Percentiles rank a stretch among this genome's conserved stretches.
Evolutionary conservation across 805 yeast species (phyloP).

Genomic region (Wickerhamiella brachini): DNA sequence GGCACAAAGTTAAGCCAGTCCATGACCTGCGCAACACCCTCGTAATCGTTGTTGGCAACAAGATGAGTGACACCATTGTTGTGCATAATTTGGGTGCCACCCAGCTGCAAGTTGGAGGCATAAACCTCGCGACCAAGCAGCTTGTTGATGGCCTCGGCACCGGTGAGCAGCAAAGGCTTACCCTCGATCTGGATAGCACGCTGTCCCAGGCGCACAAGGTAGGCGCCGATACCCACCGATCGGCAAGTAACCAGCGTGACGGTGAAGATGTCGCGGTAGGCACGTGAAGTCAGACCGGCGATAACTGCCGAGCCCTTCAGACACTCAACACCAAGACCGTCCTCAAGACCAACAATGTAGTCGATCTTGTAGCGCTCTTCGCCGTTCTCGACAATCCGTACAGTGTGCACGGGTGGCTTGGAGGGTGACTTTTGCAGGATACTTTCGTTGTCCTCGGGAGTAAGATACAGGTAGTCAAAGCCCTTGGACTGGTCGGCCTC

Average conservation of each 20-base stretch:
- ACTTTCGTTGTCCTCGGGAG: slow-evolving; percentile 48
- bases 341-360: slow-evolving; percentile 83
- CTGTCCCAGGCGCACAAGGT: slow-evolving; percentile 94
- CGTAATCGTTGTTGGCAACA: slow-evolving; percentile 93
- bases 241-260: slow-evolving; percentile 98
- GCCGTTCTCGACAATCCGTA: slow-evolving; percentile 71
- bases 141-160: slow-evolving; percentile 98
- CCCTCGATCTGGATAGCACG: slow-evolving; percentile 98
- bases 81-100: slow-evolving; percentile 99
- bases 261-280: slow-evolving; percentile 94
- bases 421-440: slow-evolving; percentile 16
- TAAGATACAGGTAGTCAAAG: slow-evolving; percentile 74
- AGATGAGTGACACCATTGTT: slow-evolving; percentile 95
- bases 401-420: slow-evolving; percentile 51
- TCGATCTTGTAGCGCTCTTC: slow-evolving; percentile 69
- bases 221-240: slow-evolving; percentile 99
- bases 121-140: slow-evolving; percentile 94
- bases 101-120: slow-evolving; percentile 90
- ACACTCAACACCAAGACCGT: slow-evolving; percentile 97
- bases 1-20: slow-evolving; percentile 95
- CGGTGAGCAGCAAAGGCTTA: slow-evolving; percentile 95
- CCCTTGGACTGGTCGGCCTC: slow-evolving; percentile 67
- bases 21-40: slow-evolving; percentile 88
- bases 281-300: slow-evolving; percentile 97
- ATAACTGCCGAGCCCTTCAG: slow-evolving; percentile 95